These are phyloP conservation scores for Panellus pusillus DNA, from an alignment of 768 basidiomycete species.

Conservation along the genomic window DNA sequence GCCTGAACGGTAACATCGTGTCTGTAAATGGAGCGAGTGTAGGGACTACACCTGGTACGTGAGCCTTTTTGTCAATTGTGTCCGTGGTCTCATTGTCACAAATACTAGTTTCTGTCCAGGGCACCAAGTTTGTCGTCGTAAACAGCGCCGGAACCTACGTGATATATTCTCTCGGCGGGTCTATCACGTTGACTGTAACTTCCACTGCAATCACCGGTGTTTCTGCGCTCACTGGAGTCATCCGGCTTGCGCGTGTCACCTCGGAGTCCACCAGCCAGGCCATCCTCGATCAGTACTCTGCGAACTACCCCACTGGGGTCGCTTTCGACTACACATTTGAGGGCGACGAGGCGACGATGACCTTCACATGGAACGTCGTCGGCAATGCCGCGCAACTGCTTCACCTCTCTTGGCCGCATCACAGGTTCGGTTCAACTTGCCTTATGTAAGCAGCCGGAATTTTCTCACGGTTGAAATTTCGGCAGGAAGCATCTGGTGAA, in stretches of 20 bases:
- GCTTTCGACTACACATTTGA: slow-evolving; percentile 30
- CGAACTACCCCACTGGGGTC: slow-evolving; percentile 33
- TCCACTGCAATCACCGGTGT: slow-evolving; percentile 25
- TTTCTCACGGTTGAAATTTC: slow-evolving; percentile 11
- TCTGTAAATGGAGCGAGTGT: slow-evolving; percentile 30
- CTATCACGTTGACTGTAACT: slow-evolving; percentile 29
- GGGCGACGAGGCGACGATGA: slow-evolving; percentile 30
- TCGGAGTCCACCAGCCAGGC: slow-evolving; percentile 28
- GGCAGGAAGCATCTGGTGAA: slow-evolving; percentile 28
- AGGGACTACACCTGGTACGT: slow-evolving; percentile 17
- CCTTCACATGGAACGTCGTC: slow-evolving; percentile 32
- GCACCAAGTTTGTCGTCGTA: slow-evolving; percentile 30
- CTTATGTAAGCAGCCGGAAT: too few relatives aligned
- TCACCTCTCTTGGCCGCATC: slow-evolving; percentile 37
- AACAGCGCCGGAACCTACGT: slow-evolving; percentile 32
- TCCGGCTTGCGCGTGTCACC: slow-evolving; percentile 29
- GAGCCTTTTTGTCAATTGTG: too few relatives aligned
- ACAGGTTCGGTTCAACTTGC: slow-evolving; percentile 24
- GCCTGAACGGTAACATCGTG: slow-evolving; percentile 29
- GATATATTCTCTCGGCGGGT: slow-evolving; percentile 33
- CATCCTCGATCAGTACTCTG: slow-evolving; percentile 30
- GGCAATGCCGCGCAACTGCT: slow-evolving; percentile 31
- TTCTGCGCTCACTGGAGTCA: slow-evolving; percentile 29
- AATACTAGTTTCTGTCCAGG: slow-evolving; percentile 26
- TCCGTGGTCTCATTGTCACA: too few relatives aligned